Conservation (phyloP, 169 alveolate species). For the Plasmodium malariae region DNA sequence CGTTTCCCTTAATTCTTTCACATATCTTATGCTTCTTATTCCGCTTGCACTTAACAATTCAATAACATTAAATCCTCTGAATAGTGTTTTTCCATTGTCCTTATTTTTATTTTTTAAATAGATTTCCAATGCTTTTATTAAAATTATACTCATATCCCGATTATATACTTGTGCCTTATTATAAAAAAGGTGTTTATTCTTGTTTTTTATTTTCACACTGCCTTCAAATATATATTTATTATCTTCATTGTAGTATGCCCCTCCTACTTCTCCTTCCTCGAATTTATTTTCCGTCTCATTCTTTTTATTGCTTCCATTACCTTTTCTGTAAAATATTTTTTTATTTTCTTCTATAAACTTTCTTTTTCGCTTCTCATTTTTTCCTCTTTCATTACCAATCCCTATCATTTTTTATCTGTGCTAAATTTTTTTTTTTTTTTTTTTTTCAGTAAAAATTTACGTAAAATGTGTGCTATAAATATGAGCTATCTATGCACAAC, state of each 20-base stretch:
- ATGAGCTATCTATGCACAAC: too few species aligned
- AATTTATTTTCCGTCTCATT: background rate
- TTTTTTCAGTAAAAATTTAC: background rate
- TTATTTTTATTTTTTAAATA: slow-evolving; percentile 78
- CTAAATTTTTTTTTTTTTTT: background rate
- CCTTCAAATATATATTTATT: slow-evolving; percentile 84
- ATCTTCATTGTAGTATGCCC: slow-evolving; percentile 8
- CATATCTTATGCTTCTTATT: slow-evolving; percentile 91
- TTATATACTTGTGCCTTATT: slow-evolving; percentile 96
- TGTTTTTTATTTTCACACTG: slow-evolving; percentile 82
- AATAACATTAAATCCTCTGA: slow-evolving; percentile 83
- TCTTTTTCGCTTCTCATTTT: slow-evolving; percentile 21
- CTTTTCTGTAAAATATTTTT: background rate
- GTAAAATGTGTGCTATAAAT: too few species aligned
- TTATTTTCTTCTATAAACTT: slow-evolving; percentile 6
- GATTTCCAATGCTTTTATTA: slow-evolving; percentile 87
- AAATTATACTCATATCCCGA: slow-evolving; percentile 92
- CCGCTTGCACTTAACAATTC: slow-evolving; percentile 88
- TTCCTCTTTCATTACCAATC: background rate
- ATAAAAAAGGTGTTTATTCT: slow-evolving; percentile 84
- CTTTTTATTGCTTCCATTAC: slow-evolving; percentile 7
- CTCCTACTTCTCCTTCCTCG: background rate
- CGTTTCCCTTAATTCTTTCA: slow-evolving; percentile 89
- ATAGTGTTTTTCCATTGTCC: slow-evolving; percentile 67
- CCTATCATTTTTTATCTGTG: slow-evolving; percentile 31